A percentile compares a stretch with the other conserved stretches of the same genome.
phyloP scores from a whole-genome alignment of 257 asterid species.

The Solanum infundibuliforme region DNA sequence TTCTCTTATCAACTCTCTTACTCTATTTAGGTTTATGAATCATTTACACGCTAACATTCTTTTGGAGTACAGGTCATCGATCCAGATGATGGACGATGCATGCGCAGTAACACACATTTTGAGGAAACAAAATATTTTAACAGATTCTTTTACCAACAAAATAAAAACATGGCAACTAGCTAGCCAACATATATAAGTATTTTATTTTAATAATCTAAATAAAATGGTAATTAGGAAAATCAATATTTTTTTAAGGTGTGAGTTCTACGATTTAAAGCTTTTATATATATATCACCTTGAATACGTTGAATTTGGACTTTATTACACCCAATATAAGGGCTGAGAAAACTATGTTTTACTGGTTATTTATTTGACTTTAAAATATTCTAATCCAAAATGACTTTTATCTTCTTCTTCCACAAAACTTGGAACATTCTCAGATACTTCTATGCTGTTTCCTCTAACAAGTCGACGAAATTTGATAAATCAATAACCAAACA shows the following conservation, averaged over 20 bases:
- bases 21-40: not conserved
- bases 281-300: no score
- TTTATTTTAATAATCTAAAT: no score
- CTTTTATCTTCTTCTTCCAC: not conserved
- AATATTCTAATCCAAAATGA: not conserved
- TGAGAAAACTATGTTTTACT: not conserved
- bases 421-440: not conserved
- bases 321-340: not conserved
- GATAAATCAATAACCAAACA: not conserved
- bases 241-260: no score
- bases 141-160: no score
- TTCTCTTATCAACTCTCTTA: not conserved
- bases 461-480: not conserved
- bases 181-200: not conserved
- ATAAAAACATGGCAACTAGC: not conserved
- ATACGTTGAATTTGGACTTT: no score
- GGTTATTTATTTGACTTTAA: not conserved
- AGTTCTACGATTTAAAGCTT: no score
- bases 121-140: no score
- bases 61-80: no score
- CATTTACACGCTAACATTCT: not conserved
- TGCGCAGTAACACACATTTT: no score
- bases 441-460: not conserved
- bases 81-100: no score
- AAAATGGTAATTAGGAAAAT: no score